phyloP scores from a whole-genome alignment of 208 protist species.

The Tritrichomonas musculus region DNA sequence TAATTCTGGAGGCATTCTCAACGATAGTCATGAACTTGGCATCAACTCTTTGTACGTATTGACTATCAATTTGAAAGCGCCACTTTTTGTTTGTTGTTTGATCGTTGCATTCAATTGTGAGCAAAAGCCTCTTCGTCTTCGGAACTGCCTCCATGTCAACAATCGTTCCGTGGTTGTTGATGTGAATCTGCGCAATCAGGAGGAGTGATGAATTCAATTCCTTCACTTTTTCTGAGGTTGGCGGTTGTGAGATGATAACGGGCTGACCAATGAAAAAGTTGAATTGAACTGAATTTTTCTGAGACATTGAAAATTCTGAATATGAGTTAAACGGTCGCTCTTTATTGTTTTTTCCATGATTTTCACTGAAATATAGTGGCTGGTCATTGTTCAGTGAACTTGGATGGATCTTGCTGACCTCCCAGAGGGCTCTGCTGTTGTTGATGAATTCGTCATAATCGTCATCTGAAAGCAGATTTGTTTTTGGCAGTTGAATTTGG shows the following conservation, averaged over 20 bases:
- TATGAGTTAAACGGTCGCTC: background rate
- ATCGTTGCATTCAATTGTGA: background rate
- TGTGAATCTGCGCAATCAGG: background rate
- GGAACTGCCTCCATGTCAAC: background rate
- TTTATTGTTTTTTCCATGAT: background rate
- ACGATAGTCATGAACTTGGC: background rate
- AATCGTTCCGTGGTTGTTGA: background rate
- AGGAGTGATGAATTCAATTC: background rate
- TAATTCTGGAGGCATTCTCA: background rate
- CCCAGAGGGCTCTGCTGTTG: background rate
- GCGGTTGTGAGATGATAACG: background rate
- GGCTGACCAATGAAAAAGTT: background rate
- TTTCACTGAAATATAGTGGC: background rate
- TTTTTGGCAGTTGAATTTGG: background rate
- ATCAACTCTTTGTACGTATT: background rate
- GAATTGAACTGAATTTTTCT: background rate
- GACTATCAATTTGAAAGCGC: background rate
- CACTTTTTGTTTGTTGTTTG: background rate
- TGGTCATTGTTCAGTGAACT: background rate
- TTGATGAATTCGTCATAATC: background rate
- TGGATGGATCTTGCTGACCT: no score
- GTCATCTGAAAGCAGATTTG: background rate
- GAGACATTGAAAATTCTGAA: background rate
- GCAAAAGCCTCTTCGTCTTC: background rate
- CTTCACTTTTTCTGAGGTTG: background rate